Conservation (phyloP, 2,329 filamentous ascomycete genomes). For the Epichloe amarillans region DNA sequence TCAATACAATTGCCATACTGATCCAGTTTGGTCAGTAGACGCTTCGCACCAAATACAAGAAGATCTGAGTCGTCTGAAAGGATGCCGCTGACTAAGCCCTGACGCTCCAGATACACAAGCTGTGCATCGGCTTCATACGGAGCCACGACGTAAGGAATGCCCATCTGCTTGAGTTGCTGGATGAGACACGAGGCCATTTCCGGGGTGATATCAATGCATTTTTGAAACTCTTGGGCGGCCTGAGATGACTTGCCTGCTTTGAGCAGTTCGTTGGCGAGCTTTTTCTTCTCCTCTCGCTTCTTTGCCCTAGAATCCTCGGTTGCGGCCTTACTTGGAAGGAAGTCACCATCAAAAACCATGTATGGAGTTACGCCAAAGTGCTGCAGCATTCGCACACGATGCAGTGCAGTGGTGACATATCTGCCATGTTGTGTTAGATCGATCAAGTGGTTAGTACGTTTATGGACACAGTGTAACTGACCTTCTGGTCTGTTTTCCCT, state of each 20-base stretch:
- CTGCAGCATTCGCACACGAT: slow-evolving; percentile 83
- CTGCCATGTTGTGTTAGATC: slow-evolving; percentile 27
- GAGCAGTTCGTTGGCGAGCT: slow-evolving; percentile 63
- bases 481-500: slow-evolving; percentile 79
- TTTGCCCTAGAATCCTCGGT: slow-evolving; percentile 71
- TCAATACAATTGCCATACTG: slow-evolving; percentile 88
- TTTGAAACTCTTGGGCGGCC: slow-evolving; percentile 79
- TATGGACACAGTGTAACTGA: slow-evolving; percentile 27
- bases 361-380: slow-evolving; percentile 93
- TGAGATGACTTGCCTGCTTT: slow-evolving; percentile 68
- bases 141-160: slow-evolving; percentile 79
- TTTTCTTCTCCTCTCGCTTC: slow-evolving; percentile 63
- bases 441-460: background rate
- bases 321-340: slow-evolving; percentile 79
- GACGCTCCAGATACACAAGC: slow-evolving; percentile 80
- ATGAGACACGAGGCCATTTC: slow-evolving; percentile 90
- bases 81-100: slow-evolving; percentile 74
- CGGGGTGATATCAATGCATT: slow-evolving; percentile 88
- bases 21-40: slow-evolving; percentile 84
- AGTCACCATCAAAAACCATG: slow-evolving; percentile 91
- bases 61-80: slow-evolving; percentile 94
- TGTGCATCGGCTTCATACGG: slow-evolving; percentile 98
- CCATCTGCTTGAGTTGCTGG: slow-evolving; percentile 71
- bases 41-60: slow-evolving; percentile 84
- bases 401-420: slow-evolving; percentile 81